A percentile compares a stretch with the other conserved stretches of the same genome.
phyloP scores from a whole-genome alignment of 73 alveolate species.

The Blepharisma japonicum region DNA sequence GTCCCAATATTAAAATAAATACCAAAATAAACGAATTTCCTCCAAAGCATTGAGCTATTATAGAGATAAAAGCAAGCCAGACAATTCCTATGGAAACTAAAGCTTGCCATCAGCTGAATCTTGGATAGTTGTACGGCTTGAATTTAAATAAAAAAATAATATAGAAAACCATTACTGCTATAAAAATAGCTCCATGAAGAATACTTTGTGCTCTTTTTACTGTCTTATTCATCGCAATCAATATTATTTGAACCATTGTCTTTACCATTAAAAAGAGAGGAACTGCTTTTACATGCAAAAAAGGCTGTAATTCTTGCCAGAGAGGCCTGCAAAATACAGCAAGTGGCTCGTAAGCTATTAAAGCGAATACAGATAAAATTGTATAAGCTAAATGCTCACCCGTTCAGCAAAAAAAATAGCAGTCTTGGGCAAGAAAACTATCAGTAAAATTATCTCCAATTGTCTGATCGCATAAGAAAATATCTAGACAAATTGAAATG shows the following conservation, averaged over 20 bases:
- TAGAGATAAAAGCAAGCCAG: too few species aligned
- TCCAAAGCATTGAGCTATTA: too few species aligned
- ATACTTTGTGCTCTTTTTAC: neutral
- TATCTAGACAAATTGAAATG: neutral
- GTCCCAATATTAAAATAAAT: too few species aligned
- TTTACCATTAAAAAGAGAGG: slow-evolving; percentile 20
- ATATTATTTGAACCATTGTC: slow-evolving; percentile 1
- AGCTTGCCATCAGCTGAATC: too few species aligned
- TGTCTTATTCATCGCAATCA: slow-evolving; percentile 1
- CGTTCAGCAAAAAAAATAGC: neutral
- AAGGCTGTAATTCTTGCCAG: slow-evolving; percentile 22
- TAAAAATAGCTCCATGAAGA: too few species aligned
- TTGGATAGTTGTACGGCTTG: too few species aligned
- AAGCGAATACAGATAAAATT: neutral
- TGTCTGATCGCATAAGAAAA: slow-evolving; percentile 16
- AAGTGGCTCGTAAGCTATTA: neutral
- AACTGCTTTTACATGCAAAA: neutral
- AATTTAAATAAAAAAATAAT: too few species aligned
- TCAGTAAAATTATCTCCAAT: neutral
- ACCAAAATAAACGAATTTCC: too few species aligned
- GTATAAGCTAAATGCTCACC: neutral
- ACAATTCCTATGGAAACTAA: too few species aligned
- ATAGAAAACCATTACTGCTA: too few species aligned
- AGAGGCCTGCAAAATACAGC: slow-evolving; percentile 31
- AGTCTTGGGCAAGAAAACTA: neutral